Conservation (phyloP, 495 filamentous ascomycete genomes). For the Penicillium alfredii region DNA sequence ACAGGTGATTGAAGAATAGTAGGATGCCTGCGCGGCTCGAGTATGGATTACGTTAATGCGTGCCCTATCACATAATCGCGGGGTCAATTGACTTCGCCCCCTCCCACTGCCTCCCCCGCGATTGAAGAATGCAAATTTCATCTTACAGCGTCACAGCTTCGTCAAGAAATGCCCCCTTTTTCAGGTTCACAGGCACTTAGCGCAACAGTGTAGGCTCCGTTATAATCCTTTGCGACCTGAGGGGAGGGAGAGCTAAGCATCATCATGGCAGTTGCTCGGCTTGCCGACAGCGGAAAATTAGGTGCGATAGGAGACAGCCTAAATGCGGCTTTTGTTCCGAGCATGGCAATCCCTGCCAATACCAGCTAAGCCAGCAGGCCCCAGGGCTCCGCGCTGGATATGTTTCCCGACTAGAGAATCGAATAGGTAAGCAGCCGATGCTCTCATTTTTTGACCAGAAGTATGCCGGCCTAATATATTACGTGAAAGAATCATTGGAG, state of each 20-base stretch:
- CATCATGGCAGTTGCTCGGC: not conserved
- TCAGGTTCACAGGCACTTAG: not conserved
- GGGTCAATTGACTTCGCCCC: too few species aligned
- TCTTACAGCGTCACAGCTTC: too few species aligned
- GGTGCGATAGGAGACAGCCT: not conserved
- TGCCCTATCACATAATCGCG: too few species aligned
- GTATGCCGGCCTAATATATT: not conserved
- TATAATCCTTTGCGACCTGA: not conserved
- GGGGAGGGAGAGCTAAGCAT: not conserved
- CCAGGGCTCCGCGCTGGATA: not conserved
- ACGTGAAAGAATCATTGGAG: not conserved
- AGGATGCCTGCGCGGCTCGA: too few species aligned
- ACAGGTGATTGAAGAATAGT: too few species aligned
- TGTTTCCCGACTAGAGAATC: not conserved
- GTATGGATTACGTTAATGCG: too few species aligned
- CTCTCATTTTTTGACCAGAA: not conserved
- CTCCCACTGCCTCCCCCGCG: too few species aligned
- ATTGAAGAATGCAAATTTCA: too few species aligned
- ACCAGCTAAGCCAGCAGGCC: not conserved
- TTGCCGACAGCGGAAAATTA: not conserved
- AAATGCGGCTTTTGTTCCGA: not conserved
- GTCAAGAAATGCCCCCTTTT: too few species aligned
- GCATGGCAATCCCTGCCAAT: not conserved
- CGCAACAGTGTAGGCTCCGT: not conserved
- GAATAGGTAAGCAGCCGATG: not conserved